Base-by-base conservation (phyloP, 2,329 filamentous ascomycete genomes). In the Ophiostoma perfectum region DNA sequence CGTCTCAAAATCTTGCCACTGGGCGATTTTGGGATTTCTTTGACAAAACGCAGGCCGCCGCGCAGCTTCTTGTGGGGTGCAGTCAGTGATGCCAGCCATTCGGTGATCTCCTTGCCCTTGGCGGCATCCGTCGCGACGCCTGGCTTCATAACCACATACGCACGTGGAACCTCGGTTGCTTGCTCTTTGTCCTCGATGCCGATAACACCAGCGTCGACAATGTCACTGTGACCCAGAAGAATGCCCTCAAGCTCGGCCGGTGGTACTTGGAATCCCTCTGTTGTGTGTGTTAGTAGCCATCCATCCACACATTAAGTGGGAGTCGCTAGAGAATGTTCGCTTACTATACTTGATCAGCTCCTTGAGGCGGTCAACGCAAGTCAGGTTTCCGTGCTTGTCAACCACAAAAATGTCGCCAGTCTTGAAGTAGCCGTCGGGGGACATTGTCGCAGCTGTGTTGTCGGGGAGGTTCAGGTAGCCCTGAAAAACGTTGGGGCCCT, bases 361-460 rank as follows among this genome's bases (percentile, higher is more conserved):
- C 80, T 92, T 93, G 47, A 92, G 82, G 6, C 93, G 89, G 75
- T 97, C 93, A 0, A 93, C 96, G 76, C 97, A 94, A 80, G 88
- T 97, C 74, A 96, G 91, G 75, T 96, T 91, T 42, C 90, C 90
- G 65, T 90, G 83, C 63, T 84, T 80, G 75, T 96, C 91, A 74
- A 91, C 86, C 72, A 91, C 88, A 4, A 92, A 91, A 39, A 97
- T 88, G 74, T 97, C 93, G 1, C 93, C 93, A 0, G 93, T 97
- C 78, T 89, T 93, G 83, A 96, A 97, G 81, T 88, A 97, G 0
- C 92, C 92, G 72, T 96, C 92, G 0, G 80, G 73, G 2, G 90
- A 90, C 70, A 95, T 87, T 0, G 90, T 88, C 63, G 91, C 88
- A 2, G 80, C 81, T 2, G 91, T 92, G 2, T 88, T 86, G 71